Conservation (phyloP, 768 basidiomycete genomes). For the Leccinum imitatum region DNA sequence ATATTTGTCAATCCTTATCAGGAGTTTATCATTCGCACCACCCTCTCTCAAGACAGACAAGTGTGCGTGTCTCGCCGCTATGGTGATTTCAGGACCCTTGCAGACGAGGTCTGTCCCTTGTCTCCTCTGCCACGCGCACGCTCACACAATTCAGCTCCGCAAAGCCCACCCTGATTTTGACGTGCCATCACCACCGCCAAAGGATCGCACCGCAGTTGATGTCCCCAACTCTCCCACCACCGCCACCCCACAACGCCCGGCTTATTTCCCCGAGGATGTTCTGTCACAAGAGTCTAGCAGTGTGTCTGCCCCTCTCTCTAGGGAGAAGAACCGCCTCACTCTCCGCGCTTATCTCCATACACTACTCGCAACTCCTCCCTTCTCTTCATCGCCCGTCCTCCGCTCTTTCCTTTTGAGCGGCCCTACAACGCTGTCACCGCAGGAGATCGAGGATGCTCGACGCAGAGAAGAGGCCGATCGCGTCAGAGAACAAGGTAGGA, state of each 20-base stretch:
- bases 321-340: constrained; percentile 95
- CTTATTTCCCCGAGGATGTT: constrained; percentile 24
- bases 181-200: constrained; percentile 82
- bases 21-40: constrained; percentile 95
- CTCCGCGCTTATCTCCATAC: constrained; percentile 89
- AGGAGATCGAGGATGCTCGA: constrained; percentile 78
- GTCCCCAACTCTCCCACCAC: constrained; percentile 33
- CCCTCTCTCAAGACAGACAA: constrained; percentile 67
- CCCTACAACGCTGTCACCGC: constrained; percentile 62
- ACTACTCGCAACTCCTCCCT: constrained; percentile 63
- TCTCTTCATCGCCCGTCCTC: constrained; percentile 86
- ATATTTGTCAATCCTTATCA: constrained; percentile 33
- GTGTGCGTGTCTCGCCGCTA: constrained; percentile 90
- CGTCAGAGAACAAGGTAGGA: constrained; percentile 83
- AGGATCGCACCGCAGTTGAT: constrained; percentile 76
- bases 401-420: constrained; percentile 80
- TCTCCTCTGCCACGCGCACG: neutral
- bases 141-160: constrained; percentile 57
- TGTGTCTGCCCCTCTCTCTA: constrained; percentile 45
- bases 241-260: constrained; percentile 5
- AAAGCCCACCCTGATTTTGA: constrained; percentile 82
- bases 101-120: constrained; percentile 62
- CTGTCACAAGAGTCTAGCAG: constrained; percentile 68
- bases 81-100: constrained; percentile 91
- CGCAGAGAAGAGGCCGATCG: constrained; percentile 87